Evolutionary conservation across 108 stramenopile species (phyloP).

Genomic region (Skeletonema tropicum): DNA sequence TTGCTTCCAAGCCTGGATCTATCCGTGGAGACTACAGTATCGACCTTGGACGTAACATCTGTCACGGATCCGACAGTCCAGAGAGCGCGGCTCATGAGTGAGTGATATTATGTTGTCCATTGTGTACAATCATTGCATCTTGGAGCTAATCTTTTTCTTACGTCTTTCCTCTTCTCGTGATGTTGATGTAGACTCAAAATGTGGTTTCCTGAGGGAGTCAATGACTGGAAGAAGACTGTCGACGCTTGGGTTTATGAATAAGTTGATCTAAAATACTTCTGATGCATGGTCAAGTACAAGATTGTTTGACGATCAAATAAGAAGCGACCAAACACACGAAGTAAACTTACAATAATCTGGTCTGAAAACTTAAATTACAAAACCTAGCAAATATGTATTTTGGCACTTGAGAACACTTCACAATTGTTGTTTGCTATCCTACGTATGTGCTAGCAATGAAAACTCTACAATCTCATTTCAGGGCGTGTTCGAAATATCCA

Average conservation of each 20-base stretch:
- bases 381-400: not conserved
- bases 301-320: not conserved
- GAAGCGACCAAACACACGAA: not conserved
- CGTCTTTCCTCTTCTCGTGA: not conserved
- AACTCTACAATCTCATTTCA: conserved; percentile 21
- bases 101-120: not conserved
- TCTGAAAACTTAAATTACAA: not conserved
- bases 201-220: conserved; percentile 90
- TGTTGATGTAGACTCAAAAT: conserved; percentile 56
- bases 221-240: conserved; percentile 79
- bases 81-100: conserved; percentile 76
- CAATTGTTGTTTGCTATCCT: not conserved
- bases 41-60: conserved; percentile 77
- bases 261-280: not conserved
- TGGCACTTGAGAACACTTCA: not conserved
- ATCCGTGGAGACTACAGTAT: conserved; percentile 89
- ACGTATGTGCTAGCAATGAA: not conserved
- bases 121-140: not conserved
- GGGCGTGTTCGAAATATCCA: conserved; percentile 54
- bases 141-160: not conserved
- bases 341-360: not conserved
- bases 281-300: no score
- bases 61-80: conserved; percentile 77
- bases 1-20: conserved; percentile 82
- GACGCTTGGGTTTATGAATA: conserved; percentile 78